Percentiles rank a stretch among this genome's conserved stretches.
Conservation (phyloP, 1,284 basidiomycete genomes). For the Leccinum pachyderme region DNA sequence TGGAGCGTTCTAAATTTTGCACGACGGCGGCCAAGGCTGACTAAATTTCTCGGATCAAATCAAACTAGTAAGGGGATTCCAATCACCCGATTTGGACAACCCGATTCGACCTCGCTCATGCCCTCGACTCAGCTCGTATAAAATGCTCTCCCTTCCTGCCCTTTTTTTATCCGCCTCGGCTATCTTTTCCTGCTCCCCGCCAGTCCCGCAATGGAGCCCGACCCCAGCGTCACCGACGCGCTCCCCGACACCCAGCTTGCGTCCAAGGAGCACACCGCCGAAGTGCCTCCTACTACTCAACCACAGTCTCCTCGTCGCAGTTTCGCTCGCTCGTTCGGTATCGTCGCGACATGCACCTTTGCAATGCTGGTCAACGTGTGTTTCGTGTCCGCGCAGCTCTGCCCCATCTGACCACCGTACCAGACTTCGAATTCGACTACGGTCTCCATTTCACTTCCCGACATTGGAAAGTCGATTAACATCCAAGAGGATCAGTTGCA, state of each 20-base stretch:
- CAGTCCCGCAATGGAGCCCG: conserved; percentile 8
- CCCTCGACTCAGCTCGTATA: conserved; percentile 20
- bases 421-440: conserved; percentile 46
- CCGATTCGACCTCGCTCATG: neutral
- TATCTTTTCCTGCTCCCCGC: neutral
- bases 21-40: neutral
- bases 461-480: conserved; percentile 52
- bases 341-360: conserved; percentile 50
- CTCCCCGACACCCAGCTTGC: conserved; percentile 13
- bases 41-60: conserved; percentile 8
- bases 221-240: conserved; percentile 9
- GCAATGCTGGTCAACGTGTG: conserved; percentile 56
- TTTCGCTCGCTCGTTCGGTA: conserved; percentile 35
- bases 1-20: neutral
- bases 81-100: conserved; percentile 2
- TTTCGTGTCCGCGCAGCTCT: conserved; percentile 2
- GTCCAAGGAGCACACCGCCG: conserved; percentile 10
- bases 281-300: conserved; percentile 11
- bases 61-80: neutral
- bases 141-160: conserved; percentile 11
- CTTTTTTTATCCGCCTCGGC: neutral
- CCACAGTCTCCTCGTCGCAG: conserved; percentile 17
- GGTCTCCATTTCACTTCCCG: conserved; percentile 59
- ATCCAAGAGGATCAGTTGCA: conserved; percentile 54
- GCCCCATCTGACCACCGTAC: neutral